Percentiles rank a stretch among this genome's conserved stretches.
These are phyloP conservation scores for Cymbopogon flexuosus DNA, from an alignment of 202 grass and related monocot species.

Conservation along the genomic window DNA sequence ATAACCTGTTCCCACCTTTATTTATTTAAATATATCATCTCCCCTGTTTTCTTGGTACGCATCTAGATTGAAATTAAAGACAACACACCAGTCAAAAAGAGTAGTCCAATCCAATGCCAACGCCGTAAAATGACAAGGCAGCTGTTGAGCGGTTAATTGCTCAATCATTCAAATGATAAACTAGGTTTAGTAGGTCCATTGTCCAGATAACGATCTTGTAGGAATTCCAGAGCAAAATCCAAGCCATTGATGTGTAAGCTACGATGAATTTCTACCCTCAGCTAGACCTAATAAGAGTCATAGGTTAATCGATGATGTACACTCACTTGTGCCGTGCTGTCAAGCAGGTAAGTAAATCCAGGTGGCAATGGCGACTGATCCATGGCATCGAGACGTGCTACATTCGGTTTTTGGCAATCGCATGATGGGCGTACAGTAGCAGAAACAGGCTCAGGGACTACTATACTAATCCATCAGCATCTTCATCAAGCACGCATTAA, in stretches of 20 bases:
- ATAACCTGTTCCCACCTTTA: background rate
- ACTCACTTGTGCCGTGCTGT: background rate
- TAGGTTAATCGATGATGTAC: background rate
- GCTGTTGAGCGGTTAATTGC: conserved; percentile 5
- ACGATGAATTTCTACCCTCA: background rate
- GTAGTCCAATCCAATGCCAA: background rate
- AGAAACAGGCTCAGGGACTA: background rate
- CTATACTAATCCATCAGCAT: background rate
- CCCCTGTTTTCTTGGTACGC: background rate
- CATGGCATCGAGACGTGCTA: background rate
- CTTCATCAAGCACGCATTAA: background rate
- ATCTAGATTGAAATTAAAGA: background rate
- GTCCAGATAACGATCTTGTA: background rate
- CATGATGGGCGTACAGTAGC: background rate
- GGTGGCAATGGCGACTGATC: background rate
- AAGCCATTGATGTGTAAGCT: background rate
- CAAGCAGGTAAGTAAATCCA: background rate
- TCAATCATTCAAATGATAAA: conserved; percentile 29
- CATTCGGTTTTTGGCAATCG: background rate
- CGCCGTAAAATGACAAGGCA: conserved; percentile 21
- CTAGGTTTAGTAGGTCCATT: background rate
- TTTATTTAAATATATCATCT: background rate
- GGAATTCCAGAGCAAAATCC: background rate
- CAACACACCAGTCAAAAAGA: conserved; percentile 10
- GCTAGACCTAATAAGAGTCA: background rate